Evolutionary conservation across 805 yeast species (phyloP).

Genomic region (Ogataea zsoltii): DNA sequence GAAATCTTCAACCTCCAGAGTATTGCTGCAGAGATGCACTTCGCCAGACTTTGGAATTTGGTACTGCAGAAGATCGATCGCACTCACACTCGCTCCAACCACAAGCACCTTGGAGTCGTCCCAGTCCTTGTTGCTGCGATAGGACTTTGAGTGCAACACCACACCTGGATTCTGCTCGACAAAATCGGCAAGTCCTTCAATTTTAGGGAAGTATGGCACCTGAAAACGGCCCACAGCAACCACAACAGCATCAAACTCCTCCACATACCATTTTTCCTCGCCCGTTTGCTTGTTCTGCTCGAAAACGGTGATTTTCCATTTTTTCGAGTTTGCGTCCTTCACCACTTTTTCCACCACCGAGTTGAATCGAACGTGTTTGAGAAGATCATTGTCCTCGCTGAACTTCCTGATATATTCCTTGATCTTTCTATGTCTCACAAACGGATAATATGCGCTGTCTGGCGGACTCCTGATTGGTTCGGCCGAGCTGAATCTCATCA

Average conservation of each 20-base stretch:
- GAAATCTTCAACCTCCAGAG: conserved; percentile 1
- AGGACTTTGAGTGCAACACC: conserved; percentile 58
- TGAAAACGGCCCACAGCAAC: conserved; percentile 64
- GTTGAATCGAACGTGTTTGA: conserved; percentile 41
- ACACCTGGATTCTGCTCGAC: conserved; percentile 43
- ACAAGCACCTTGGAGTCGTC: conserved; percentile 48
- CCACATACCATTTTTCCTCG: conserved; percentile 39
- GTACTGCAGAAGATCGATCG: conserved; percentile 64
- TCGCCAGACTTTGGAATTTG: conserved; percentile 15
- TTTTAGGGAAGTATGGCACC: conserved; percentile 57
- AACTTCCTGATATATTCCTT: conserved; percentile 17
- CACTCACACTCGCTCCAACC: conserved; percentile 76
- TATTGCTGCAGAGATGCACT: conserved; percentile 12
- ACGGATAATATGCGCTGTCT: conserved; percentile 25
- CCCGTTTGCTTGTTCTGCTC: conserved; percentile 9
- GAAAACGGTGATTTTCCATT: conserved; percentile 35
- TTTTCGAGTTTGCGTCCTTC: conserved; percentile 17
- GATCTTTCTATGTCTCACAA: conserved; percentile 17
- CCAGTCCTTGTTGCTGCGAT: conserved; percentile 46
- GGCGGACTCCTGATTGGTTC: conserved; percentile 19
- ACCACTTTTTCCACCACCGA: conserved; percentile 43
- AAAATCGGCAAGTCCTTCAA: conserved; percentile 54
- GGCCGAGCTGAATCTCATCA: conserved; percentile 62
- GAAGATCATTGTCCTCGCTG: conserved; percentile 35
- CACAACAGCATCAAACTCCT: conserved; percentile 60